phyloP scores from a whole-genome alignment of 2,329 filamentous ascomycete genomes.

The Sclerotinia minor region DNA sequence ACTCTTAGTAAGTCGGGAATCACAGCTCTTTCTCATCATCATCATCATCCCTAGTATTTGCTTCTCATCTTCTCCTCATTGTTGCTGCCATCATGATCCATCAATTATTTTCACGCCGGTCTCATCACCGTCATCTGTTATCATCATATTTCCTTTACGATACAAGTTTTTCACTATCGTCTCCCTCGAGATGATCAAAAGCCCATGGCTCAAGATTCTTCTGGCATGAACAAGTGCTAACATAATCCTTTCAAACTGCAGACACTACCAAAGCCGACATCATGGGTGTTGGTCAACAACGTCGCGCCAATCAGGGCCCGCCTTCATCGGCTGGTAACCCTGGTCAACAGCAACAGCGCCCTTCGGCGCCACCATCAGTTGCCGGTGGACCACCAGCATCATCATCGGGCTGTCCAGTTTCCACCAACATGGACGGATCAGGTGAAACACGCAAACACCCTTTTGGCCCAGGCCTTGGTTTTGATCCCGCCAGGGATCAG shows the following conservation, averaged over 20 bases:
- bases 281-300: slow-evolving; percentile 20
- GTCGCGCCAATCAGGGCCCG: background rate
- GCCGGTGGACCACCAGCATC: background rate
- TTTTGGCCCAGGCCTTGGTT: slow-evolving; percentile 42
- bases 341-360: slow-evolving; percentile 1
- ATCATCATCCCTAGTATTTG: background rate
- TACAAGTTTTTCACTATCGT: background rate
- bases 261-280: background rate
- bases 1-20: slow-evolving; percentile 4
- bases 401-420: slow-evolving; percentile 4
- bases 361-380: background rate
- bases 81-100: background rate
- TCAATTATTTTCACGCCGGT: background rate
- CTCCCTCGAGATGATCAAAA: background rate
- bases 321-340: background rate
- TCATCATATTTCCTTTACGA: background rate
- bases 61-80: background rate
- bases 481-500: slow-evolving; percentile 45
- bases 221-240: background rate
- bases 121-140: background rate
- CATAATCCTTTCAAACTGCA: background rate
- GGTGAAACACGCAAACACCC: slow-evolving; percentile 26
- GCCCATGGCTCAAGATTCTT: background rate
- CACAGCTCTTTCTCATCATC: too few species aligned
- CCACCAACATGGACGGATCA: slow-evolving; percentile 14